phyloP scores from a whole-genome alignment of 768 basidiomycete genomes.

The Pleurotus platypus region DNA sequence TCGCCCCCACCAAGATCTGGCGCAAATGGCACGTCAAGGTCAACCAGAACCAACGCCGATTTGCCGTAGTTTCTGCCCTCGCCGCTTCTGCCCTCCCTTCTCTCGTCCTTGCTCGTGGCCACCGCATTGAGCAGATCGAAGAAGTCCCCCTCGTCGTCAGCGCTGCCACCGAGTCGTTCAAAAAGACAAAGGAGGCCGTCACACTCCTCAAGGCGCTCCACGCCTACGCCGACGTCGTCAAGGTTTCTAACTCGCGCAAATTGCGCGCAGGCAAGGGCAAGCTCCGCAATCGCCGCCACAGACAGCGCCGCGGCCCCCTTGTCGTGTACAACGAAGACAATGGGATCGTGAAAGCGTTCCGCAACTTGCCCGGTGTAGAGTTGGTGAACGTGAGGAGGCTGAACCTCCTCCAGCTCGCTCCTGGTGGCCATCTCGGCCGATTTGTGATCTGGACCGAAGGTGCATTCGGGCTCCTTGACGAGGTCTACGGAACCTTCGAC shows the following conservation, averaged over 20 bases:
- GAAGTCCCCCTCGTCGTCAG: conserved; percentile 94
- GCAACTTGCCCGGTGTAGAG: conserved; percentile 98
- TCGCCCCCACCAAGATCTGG: conserved; percentile 99
- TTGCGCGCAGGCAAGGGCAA: conserved; percentile 97
- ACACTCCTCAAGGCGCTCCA: conserved; percentile 86
- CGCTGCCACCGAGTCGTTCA: conserved; percentile 77
- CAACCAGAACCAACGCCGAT: conserved; percentile 98
- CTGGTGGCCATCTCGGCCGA: conserved; percentile 98
- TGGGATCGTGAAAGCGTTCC: conserved; percentile 97
- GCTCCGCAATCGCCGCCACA: conserved; percentile 92
- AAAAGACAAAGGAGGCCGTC: conserved; percentile 96
- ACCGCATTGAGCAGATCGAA: conserved; percentile 95
- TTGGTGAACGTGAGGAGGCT: conserved; percentile 89
- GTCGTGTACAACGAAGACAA: conserved; percentile 97
- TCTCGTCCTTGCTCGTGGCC: conserved; percentile 97
- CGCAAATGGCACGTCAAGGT: conserved; percentile 99
- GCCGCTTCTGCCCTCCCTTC: conserved; percentile 97
- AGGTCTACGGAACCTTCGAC: conserved; percentile 93
- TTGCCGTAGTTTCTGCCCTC: conserved; percentile 95
- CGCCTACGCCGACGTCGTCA: conserved; percentile 90
- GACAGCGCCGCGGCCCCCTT: conserved; percentile 96
- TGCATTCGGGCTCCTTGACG: conserved; percentile 90
- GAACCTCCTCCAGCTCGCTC: conserved; percentile 98
- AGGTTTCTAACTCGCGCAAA: conserved; percentile 97
- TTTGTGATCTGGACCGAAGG: conserved; percentile 99